Conservation (phyloP, 1,284 basidiomycete genomes). For the Malassezia globosa region DNA sequence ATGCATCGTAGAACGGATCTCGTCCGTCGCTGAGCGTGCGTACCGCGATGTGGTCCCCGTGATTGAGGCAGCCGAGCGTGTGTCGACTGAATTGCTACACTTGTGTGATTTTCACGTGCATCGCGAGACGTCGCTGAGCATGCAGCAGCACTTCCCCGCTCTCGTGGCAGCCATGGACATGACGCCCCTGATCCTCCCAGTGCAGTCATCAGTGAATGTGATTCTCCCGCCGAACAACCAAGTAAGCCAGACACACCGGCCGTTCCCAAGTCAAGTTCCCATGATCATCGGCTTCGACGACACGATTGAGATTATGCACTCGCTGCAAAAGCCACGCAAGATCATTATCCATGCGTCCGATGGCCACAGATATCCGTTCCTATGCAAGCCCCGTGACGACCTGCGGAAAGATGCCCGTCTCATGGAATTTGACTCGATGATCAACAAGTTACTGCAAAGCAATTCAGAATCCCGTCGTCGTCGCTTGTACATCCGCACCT, state of each 20-base stretch:
- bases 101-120: constrained; percentile 37
- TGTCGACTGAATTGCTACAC: constrained; percentile 39
- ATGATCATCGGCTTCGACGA: constrained; percentile 60
- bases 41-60: constrained; percentile 27
- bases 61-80: constrained; percentile 27
- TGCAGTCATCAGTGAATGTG: constrained; percentile 87
- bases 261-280: constrained; percentile 69
- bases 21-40: constrained; percentile 12
- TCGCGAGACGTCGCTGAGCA: constrained; percentile 26
- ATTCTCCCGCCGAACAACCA: constrained; percentile 54
- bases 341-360: constrained; percentile 74
- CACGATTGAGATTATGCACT: constrained; percentile 80
- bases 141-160: constrained; percentile 29
- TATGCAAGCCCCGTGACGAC: constrained; percentile 97
- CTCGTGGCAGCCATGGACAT: constrained; percentile 23
- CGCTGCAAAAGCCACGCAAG: constrained; percentile 83
- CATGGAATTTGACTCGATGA: constrained; percentile 97
- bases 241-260: constrained; percentile 58
- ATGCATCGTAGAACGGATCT: constrained; percentile 52
- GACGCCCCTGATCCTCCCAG: constrained; percentile 55
- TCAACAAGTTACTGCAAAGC: constrained; percentile 89
- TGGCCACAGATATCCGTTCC: constrained; percentile 75
- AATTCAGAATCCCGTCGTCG: constrained; percentile 68
- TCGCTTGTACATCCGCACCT: constrained; percentile 53
- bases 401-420: constrained; percentile 90